Conservation (phyloP, 1,139 yeast genomes). For the Saccharomyces hybrid region DNA sequence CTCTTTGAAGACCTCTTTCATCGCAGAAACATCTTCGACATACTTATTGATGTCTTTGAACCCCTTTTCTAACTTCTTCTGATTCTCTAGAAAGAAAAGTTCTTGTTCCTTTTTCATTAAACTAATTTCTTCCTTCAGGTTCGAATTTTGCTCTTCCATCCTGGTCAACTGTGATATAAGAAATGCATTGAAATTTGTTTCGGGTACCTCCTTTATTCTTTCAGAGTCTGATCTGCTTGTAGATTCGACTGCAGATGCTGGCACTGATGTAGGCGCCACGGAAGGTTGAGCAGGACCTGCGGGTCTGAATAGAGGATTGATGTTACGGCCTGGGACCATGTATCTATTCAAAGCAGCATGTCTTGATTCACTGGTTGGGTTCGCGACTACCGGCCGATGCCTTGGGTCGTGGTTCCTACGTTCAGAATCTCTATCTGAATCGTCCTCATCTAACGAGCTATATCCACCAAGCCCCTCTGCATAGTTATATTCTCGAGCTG, state of each 20-base stretch:
- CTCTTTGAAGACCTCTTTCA: conserved; percentile 30
- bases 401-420: not conserved
- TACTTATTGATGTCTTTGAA: conserved; percentile 19
- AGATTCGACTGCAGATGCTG: not conserved
- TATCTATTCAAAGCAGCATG: not conserved
- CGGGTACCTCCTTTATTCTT: not conserved
- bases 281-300: not conserved
- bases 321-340: not conserved
- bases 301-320: not conserved
- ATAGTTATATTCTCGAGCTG: not conserved
- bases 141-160: conserved; percentile 15
- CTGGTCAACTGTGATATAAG: not conserved
- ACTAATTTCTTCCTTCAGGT: conserved; percentile 10
- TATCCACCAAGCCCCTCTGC: not conserved
- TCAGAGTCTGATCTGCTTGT: not conserved
- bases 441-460: not conserved
- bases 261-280: not conserved
- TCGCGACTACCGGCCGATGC: not conserved
- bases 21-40: conserved; percentile 20
- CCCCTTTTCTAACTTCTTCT: conserved; percentile 16
- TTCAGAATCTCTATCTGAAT: not conserved
- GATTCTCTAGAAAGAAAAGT: conserved; percentile 17
- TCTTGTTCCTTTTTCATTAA: conserved; percentile 34
- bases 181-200: not conserved
- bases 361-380: not conserved